Evolutionary conservation across 257 asterid genomes (phyloP), one percentile per base, ranked within the genome.

Genomic region (Salvia miltiorrhiza): DNA sequence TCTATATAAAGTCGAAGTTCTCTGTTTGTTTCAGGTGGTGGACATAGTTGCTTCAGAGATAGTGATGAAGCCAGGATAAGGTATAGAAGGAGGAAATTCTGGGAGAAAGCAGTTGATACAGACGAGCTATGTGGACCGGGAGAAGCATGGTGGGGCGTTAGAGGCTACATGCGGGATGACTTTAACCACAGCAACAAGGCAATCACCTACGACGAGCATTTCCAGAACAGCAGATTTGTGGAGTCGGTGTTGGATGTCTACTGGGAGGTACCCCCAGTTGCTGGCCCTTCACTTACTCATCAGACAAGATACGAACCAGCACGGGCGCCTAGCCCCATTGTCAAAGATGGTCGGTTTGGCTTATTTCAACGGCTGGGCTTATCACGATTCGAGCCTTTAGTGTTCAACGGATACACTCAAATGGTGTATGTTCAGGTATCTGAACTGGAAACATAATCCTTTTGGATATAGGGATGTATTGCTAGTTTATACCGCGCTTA

Each of bases 61-160:
- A 76, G 99, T 11, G 99, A 94, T 62, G 99, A 94, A 86, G 97
- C 96, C 17, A 82, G 97, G 79, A 75, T 87, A 66, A 83, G 99
- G 78, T 64, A 17, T 44, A 80, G 90, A 69, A 83, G 97, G 77
- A 87, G 81, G 77, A 91, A 86, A 65, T 83, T 94, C 83, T 94
- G 97, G 97, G 93, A 94, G 60, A 91, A 91, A 81, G 90, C 99
- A 23, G 96, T 89, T 10, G 95, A 87, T 58, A 69, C 66, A 13
- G 83, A 89, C 40, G 95, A 94, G 86, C 92, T 94, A 20, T 94
- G 99, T 64, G 97, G 97, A 50, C 87, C 96, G 0, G 95, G 87
- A 54, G 99, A 94, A 67, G 93, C 93, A 68, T 94, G 99, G 99
- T 94, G 99, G 99, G 99, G 99, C 2, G 97, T 89, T 9, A 75